phyloP scores from a whole-genome alignment of 2,329 filamentous ascomycete genomes.

The Nemania abortiva region DNA sequence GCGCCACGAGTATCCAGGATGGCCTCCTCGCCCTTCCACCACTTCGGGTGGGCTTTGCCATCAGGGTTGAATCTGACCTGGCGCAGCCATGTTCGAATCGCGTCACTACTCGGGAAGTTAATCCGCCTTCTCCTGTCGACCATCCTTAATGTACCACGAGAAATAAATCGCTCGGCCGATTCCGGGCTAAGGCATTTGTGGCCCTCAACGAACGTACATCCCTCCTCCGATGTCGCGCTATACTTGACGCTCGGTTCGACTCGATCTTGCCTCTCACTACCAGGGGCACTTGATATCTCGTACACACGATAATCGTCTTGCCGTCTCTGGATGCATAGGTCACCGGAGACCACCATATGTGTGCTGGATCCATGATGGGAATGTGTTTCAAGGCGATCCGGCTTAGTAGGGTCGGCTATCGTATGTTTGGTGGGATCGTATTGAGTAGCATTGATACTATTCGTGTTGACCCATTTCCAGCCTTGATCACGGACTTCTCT shows the following conservation, averaged over 20 bases:
- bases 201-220: conserved; percentile 37
- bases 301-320: background rate
- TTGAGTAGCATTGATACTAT: conserved; percentile 20
- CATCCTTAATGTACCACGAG: conserved; percentile 32
- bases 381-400: conserved; percentile 29
- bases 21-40: conserved; percentile 11
- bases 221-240: conserved; percentile 19
- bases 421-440: background rate
- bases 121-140: background rate
- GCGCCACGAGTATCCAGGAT: conserved; percentile 10
- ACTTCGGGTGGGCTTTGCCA: conserved; percentile 25
- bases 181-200: conserved; percentile 36
- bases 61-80: conserved; percentile 28
- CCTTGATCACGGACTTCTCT: background rate
- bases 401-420: background rate
- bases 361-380: conserved; percentile 36
- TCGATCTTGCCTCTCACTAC: background rate
- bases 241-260: conserved; percentile 20
- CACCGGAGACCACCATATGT: conserved; percentile 28
- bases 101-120: background rate
- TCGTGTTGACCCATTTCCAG: conserved; percentile 30
- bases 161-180: conserved; percentile 39
- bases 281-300: conserved; percentile 8
- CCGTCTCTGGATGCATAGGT: conserved; percentile 17
- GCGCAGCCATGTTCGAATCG: conserved; percentile 22